phyloP scores from a whole-genome alignment of 768 basidiomycete genomes.

The Chalciporus piperatus region DNA sequence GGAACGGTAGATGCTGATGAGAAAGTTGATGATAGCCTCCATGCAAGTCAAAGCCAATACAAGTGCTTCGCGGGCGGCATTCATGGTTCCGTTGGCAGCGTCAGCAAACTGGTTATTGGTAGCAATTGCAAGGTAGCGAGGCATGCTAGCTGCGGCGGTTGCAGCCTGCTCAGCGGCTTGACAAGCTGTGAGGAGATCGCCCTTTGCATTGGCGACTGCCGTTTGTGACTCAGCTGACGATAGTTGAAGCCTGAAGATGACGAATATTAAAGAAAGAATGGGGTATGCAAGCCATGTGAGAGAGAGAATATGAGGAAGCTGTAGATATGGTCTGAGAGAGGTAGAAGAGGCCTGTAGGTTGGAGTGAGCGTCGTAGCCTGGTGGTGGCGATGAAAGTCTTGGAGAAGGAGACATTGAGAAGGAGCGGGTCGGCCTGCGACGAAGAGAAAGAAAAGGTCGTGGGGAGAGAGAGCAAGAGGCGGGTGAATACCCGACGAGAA shows the following conservation, averaged over 20 bases:
- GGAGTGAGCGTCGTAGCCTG: slow-evolving; percentile 55
- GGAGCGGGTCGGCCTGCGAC: slow-evolving; percentile 39
- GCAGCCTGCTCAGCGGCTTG: slow-evolving; percentile 82
- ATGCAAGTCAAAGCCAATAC: slow-evolving; percentile 75
- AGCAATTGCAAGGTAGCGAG: slow-evolving; percentile 82
- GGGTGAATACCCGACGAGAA: slow-evolving; percentile 14
- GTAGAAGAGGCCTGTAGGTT: slow-evolving; percentile 25
- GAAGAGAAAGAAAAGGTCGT: slow-evolving; percentile 17
- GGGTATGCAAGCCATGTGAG: slow-evolving; percentile 91
- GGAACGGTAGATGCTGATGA: slow-evolving; percentile 89
- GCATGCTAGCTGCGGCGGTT: slow-evolving; percentile 79
- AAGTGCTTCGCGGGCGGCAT: slow-evolving; percentile 71
- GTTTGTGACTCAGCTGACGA: slow-evolving; percentile 69
- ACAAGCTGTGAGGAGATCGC: slow-evolving; percentile 78
- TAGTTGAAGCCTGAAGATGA: slow-evolving; percentile 77
- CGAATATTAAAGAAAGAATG: slow-evolving; percentile 82
- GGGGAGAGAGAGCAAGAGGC: slow-evolving; percentile 9
- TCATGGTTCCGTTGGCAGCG: slow-evolving; percentile 75
- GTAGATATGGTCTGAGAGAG: slow-evolving; percentile 76
- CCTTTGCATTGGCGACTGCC: slow-evolving; percentile 67
- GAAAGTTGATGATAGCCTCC: slow-evolving; percentile 88
- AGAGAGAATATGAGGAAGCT: slow-evolving; percentile 78
- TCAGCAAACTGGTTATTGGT: slow-evolving; percentile 78
- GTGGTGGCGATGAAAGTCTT: slow-evolving; percentile 43
- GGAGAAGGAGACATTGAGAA: slow-evolving; percentile 29